phyloP scores from a whole-genome alignment of 345 rosid genomes.

The Populus alba region DNA sequence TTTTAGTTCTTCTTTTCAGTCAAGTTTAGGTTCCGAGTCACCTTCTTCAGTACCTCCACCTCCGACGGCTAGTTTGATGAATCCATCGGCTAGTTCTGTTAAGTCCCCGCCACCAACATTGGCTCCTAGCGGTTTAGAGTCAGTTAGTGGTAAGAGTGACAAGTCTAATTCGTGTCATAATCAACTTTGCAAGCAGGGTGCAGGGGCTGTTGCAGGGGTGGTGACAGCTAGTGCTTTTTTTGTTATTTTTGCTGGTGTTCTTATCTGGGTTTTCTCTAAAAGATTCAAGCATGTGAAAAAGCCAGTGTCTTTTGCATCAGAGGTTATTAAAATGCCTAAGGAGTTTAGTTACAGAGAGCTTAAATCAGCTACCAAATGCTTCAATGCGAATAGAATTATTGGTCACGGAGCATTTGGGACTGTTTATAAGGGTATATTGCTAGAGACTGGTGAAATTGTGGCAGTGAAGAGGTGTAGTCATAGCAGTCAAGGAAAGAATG shows the following conservation, averaged over 20 bases:
- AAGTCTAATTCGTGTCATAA: conserved; percentile 59
- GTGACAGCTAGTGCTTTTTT: conserved; percentile 91
- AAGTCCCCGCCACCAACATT: conserved; percentile 62
- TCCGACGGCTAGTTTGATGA: conserved; percentile 54
- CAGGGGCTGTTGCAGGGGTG: conserved; percentile 96
- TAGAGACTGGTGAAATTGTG: conserved; percentile 63
- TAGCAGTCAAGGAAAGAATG: conserved; percentile 76
- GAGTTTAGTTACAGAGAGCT: conserved; percentile 90
- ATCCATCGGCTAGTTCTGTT: conserved; percentile 65
- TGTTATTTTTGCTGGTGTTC: conserved; percentile 65
- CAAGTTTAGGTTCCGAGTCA: conserved; percentile 34
- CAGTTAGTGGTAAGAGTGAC: conserved; percentile 14
- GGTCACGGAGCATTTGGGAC: conserved; percentile 96
- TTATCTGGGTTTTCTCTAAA: conserved; percentile 73
- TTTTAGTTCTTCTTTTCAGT: conserved; percentile 66
- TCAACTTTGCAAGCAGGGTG: conserved; percentile 74
- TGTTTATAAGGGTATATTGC: conserved; percentile 77
- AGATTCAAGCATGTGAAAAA: conserved; percentile 47
- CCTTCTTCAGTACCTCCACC: conserved; percentile 54
- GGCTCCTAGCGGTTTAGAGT: conserved; percentile 42
- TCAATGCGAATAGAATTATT: conserved; percentile 62
- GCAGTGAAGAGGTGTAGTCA: conserved; percentile 95
- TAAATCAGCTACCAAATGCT: conserved; percentile 71
- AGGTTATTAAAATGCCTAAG: conserved; percentile 76
- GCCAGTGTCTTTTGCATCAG: conserved; percentile 66